These are phyloP conservation scores for Nectriaceae sp. DNA, from an alignment of 2,329 filamentous ascomycete species.

Conservation along the genomic window DNA sequence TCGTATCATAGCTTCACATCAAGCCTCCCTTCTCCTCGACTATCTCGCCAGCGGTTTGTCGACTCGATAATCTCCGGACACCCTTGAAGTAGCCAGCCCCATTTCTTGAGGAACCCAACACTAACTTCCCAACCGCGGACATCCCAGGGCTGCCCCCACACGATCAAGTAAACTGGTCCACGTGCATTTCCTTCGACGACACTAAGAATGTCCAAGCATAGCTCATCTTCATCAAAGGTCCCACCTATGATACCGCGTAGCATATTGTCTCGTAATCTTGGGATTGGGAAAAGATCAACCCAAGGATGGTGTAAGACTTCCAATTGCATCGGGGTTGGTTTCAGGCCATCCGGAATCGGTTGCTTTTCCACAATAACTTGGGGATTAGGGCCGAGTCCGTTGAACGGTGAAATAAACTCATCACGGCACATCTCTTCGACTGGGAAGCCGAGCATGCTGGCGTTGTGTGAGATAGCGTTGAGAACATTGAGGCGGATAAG, in stretches of 20 bases:
- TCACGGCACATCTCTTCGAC: constrained; percentile 18
- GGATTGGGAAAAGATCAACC: constrained; percentile 23
- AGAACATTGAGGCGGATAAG: constrained; percentile 26
- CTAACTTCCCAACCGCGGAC: constrained; percentile 49
- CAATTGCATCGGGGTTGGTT: constrained; percentile 18
- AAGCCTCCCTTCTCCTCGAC: constrained; percentile 19
- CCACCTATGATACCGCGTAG: constrained; percentile 11
- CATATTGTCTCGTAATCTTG: constrained; percentile 23
- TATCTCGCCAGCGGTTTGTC: constrained; percentile 39
- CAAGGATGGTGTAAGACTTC: constrained; percentile 23
- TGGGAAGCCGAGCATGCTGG: constrained; percentile 13
- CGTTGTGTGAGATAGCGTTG: constrained; percentile 21
- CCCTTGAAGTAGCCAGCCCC: constrained; percentile 40
- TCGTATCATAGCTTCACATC: constrained; percentile 7
- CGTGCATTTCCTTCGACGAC: not conserved
- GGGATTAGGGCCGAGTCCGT: not conserved
- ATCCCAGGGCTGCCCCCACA: constrained; percentile 52
- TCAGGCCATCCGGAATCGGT: not conserved
- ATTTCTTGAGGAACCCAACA: constrained; percentile 46
- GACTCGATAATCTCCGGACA: constrained; percentile 39
- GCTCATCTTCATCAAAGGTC: constrained; percentile 20
- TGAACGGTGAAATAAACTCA: constrained; percentile 22
- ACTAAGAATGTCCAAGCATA: constrained; percentile 22
- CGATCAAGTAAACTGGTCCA: constrained; percentile 35
- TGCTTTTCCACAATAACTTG: not conserved